Conservation (phyloP, 2,329 filamentous ascomycete genomes). For the Colletotrichum karsti region DNA sequence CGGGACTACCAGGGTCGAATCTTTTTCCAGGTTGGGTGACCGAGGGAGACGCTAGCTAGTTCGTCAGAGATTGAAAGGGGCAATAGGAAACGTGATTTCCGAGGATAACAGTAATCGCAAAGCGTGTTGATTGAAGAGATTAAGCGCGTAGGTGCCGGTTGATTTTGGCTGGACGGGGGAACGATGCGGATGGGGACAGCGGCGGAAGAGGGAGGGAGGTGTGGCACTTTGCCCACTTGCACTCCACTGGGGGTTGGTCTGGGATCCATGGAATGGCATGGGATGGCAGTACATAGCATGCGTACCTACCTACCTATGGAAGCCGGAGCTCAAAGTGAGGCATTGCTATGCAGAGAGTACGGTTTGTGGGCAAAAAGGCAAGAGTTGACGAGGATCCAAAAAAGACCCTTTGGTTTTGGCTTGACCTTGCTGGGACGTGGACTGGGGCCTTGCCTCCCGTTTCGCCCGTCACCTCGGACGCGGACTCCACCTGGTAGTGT, state of each 20-base stretch:
- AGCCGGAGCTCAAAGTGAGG: too few relatives aligned
- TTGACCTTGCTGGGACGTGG: background rate
- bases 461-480: background rate
- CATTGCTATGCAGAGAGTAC: too few relatives aligned
- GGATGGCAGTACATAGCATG: background rate
- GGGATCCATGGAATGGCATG: slow-evolving; percentile 12
- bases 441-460: background rate
- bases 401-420: background rate
- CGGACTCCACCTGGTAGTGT: background rate
- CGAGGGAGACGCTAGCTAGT: background rate
- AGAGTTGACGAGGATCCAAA: background rate
- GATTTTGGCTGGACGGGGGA: background rate
- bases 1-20: slow-evolving; percentile 8
- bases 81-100: background rate
- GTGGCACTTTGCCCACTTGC: slow-evolving; percentile 25
- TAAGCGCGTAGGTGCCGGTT: background rate
- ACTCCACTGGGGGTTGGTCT: slow-evolving; percentile 18
- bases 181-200: background rate
- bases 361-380: background rate
- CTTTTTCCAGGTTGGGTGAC: slow-evolving; percentile 8
- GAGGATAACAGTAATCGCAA: slow-evolving; percentile 2
- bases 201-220: slow-evolving; percentile 5
- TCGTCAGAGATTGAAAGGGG: slow-evolving; percentile 1
- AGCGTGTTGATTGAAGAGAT: background rate
- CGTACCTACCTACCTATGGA: background rate